Conservation (phyloP, 768 basidiomycete genomes). For the Phylloporus scabripes region DNA sequence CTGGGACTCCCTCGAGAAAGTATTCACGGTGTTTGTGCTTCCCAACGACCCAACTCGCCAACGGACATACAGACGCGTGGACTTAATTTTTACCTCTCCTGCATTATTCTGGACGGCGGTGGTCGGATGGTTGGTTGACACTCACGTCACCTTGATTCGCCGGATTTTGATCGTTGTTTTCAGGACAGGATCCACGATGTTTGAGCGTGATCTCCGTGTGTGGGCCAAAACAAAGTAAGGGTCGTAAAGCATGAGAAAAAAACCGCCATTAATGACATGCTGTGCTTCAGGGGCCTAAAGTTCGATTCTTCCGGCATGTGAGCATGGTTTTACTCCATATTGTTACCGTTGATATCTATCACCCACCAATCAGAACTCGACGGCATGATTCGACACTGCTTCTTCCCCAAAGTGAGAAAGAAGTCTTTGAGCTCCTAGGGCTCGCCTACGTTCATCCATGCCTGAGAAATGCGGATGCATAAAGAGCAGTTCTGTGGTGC, state of each 20-base stretch:
- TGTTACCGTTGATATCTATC: neutral
- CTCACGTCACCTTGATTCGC: neutral
- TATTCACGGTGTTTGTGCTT: conserved; percentile 71
- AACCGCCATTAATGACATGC: conserved; percentile 1
- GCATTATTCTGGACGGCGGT: conserved; percentile 85
- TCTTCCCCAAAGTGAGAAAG: conserved; percentile 58
- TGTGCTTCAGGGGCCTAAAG: conserved; percentile 55
- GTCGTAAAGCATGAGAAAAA: neutral
- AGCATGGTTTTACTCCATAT: conserved; percentile 16
- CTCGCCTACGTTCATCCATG: conserved; percentile 67
- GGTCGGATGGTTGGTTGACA: conserved; percentile 63
- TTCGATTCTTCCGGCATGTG: conserved; percentile 83
- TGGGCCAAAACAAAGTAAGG: conserved; percentile 63
- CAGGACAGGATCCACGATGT: conserved; percentile 88
- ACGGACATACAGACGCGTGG: conserved; percentile 62
- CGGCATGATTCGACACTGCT: conserved; percentile 58
- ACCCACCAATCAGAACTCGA: conserved; percentile 37
- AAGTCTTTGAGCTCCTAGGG: conserved; percentile 67
- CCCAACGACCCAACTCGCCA: conserved; percentile 37
- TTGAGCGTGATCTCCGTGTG: conserved; percentile 75
- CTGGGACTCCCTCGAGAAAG: conserved; percentile 81
- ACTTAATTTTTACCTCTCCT: conserved; percentile 75
- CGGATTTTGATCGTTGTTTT: neutral
- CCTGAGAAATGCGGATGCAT: conserved; percentile 56
- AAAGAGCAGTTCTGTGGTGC: conserved; percentile 8